These are phyloP conservation scores for Clarireedia paspali DNA, from an alignment of 2,329 filamentous ascomycete species.

Conservation along the genomic window DNA sequence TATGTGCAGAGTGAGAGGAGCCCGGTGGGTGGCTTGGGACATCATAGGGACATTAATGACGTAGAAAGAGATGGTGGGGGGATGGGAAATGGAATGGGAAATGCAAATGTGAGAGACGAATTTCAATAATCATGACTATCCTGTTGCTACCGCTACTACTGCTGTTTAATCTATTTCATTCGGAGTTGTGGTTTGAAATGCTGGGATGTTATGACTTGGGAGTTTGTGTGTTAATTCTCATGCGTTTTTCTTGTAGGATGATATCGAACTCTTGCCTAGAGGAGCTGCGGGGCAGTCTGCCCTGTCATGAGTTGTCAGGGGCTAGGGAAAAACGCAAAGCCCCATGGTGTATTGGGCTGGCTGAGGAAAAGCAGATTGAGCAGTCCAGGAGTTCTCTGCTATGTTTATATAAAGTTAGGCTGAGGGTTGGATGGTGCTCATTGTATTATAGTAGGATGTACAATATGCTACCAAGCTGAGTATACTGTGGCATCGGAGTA, in stretches of 20 bases:
- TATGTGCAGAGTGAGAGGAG: constrained; percentile 26
- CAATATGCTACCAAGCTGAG: too few relatives aligned
- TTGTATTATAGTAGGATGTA: too few relatives aligned
- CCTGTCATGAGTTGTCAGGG: background rate
- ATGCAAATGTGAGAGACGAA: background rate
- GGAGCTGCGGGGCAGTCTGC: background rate
- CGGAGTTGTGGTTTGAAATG: background rate
- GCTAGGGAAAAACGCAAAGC: too few relatives aligned
- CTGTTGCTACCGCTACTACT: too few relatives aligned
- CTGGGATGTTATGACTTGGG: background rate
- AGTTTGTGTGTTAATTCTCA: constrained; percentile 2
- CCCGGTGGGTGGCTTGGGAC: constrained; percentile 1
- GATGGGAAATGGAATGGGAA: background rate
- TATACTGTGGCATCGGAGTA: too few relatives aligned
- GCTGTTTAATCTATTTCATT: too few relatives aligned
- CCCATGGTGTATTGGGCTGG: too few relatives aligned
- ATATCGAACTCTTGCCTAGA: constrained; percentile 13
- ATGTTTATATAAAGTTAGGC: too few relatives aligned
- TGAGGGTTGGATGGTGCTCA: too few relatives aligned
- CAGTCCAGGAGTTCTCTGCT: too few relatives aligned
- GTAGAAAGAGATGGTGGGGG: constrained; percentile 10
- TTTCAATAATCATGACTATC: background rate
- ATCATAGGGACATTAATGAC: background rate
- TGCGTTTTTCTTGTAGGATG: constrained; percentile 8
- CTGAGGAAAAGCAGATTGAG: too few relatives aligned